A percentile compares a stretch with the other conserved stretches of the same genome.
phyloP scores from a whole-genome alignment of 768 basidiomycete species.

The Phaeotremella skinneri region DNA sequence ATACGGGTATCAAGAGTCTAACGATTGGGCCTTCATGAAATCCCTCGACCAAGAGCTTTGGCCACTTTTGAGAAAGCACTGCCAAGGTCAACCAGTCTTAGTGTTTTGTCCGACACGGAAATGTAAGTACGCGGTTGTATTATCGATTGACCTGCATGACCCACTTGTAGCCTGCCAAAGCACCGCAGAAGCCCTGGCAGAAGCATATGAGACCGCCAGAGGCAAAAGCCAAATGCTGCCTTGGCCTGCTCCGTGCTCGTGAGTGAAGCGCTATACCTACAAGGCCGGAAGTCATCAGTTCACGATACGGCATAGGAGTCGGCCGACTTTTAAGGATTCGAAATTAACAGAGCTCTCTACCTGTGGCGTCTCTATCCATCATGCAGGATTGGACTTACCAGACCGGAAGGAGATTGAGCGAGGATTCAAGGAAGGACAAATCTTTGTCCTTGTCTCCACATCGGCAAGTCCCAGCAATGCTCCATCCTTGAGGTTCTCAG shows the following conservation, averaged over 20 bases:
- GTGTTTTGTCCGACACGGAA: constrained; percentile 87
- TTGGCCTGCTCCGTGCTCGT: constrained; percentile 12
- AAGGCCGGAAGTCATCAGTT: constrained; percentile 60
- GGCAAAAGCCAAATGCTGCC: constrained; percentile 44
- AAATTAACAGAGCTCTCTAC: constrained; percentile 66
- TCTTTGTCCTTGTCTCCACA: constrained; percentile 74
- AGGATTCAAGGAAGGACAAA: constrained; percentile 63
- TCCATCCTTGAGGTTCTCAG: constrained; percentile 10
- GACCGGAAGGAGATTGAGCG: constrained; percentile 75
- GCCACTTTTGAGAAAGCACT: constrained; percentile 67
- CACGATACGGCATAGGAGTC: constrained; percentile 55
- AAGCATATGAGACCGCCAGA: constrained; percentile 65
- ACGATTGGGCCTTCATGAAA: constrained; percentile 74
- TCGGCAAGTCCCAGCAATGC: constrained; percentile 60
- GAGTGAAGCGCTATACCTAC: constrained; percentile 27
- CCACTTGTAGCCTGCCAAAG: constrained; percentile 22
- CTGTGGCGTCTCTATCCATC: constrained; percentile 82
- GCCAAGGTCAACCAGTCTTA: constrained; percentile 76
- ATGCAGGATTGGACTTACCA: constrained; percentile 74
- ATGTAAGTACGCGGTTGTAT: constrained; percentile 55
- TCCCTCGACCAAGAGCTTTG: constrained; percentile 73
- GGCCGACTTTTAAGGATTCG: constrained; percentile 65
- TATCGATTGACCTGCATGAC: not conserved
- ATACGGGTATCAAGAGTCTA: constrained; percentile 67
- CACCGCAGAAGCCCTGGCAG: constrained; percentile 74